A percentile compares a stretch with the other conserved stretches of the same genome.
Evolutionary conservation across 257 asterid genomes (phyloP).

Genomic region (Forsythia suspensa): DNA sequence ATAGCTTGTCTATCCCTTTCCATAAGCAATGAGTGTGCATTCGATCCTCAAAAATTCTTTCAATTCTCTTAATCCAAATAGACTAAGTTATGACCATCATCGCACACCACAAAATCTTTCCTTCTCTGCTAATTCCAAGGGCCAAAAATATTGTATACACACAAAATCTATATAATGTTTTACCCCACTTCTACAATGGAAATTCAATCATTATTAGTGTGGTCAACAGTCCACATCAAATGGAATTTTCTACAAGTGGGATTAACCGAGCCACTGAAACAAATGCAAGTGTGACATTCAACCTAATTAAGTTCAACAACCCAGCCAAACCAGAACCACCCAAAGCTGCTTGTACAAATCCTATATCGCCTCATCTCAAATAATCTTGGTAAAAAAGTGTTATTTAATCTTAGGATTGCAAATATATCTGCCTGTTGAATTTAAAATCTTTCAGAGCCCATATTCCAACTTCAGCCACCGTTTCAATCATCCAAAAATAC

Average conservation of each 20-base stretch:
- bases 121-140: not conserved
- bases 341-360: constrained; percentile 9
- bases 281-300: not conserved
- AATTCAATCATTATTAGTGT: not conserved
- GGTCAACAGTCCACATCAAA: not conserved
- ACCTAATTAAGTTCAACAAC: constrained; percentile 4
- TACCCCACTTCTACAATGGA: not conserved
- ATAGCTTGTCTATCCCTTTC: not conserved
- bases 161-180: not conserved
- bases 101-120: not conserved
- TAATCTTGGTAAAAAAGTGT: constrained; percentile 8
- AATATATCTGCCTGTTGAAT: not conserved
- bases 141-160: not conserved
- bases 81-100: constrained; percentile 7
- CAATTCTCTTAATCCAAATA: not conserved
- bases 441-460: not conserved
- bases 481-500: not conserved
- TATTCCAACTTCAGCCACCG: not conserved
- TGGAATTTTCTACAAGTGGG: not conserved
- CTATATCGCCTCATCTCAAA: not conserved
- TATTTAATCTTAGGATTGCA: not conserved
- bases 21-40: not conserved
- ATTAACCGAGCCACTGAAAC: not conserved
- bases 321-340: constrained; percentile 2
- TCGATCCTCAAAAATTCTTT: not conserved